A percentile compares a stretch with the other conserved stretches of the same genome.
Evolutionary conservation across 2,329 filamentous ascomycete species (phyloP).

Genomic region (Neofusicoccum laricinum): DNA sequence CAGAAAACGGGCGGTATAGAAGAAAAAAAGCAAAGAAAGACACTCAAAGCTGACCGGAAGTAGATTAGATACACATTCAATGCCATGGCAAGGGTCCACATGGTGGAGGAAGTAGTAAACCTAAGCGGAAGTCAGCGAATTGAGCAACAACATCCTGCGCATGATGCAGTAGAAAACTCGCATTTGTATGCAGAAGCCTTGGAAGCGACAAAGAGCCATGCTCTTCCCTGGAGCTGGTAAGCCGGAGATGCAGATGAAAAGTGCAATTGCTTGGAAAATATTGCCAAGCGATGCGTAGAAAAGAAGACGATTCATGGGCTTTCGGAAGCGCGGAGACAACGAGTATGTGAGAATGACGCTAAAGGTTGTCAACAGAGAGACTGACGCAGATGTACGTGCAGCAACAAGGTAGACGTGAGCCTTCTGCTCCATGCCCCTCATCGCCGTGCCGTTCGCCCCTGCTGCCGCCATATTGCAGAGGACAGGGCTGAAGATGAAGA

Average conservation of each 20-base stretch:
- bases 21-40: too few species aligned
- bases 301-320: conserved; percentile 81
- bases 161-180: conserved; percentile 42
- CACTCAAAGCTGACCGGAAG: conserved; percentile 55
- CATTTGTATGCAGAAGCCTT: conserved; percentile 81
- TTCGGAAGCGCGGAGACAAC: conserved; percentile 67
- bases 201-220: conserved; percentile 67
- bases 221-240: conserved; percentile 43
- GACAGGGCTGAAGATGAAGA: too few species aligned
- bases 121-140: conserved; percentile 40
- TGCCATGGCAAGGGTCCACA: conserved; percentile 80
- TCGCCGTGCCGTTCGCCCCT: neutral
- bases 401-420: neutral
- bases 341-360: conserved; percentile 67
- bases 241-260: conserved; percentile 66
- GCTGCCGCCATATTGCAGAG: neutral
- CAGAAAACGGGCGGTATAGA: too few species aligned
- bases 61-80: conserved; percentile 73
- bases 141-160: neutral
- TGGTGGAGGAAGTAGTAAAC: conserved; percentile 73
- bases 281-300: conserved; percentile 84
- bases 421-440: neutral
- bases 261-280: conserved; percentile 71
- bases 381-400: neutral
- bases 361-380: neutral